Conservation (phyloP, 805 yeast species). For the Zygoascus biomembranicola region DNA sequence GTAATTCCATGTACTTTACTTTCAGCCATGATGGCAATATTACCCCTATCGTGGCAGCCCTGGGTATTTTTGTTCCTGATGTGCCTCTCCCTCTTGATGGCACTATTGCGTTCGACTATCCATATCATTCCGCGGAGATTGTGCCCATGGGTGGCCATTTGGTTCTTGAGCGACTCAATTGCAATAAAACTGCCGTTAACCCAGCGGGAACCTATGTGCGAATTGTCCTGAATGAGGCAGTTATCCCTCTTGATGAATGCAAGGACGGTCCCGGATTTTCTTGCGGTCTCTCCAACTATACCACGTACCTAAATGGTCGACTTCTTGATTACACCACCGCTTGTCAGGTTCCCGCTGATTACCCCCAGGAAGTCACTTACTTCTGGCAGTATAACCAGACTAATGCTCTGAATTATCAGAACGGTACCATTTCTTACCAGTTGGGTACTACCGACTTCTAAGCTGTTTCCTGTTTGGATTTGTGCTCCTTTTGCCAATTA, state of each 20-base stretch:
- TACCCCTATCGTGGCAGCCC: conserved; percentile 40
- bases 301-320: conserved; percentile 5
- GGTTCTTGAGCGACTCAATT: conserved; percentile 41
- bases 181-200: conserved; percentile 29
- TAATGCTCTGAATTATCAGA: conserved; percentile 7
- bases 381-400: conserved; percentile 24
- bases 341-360: conserved; percentile 13
- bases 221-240: conserved; percentile 46
- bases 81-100: conserved; percentile 35
- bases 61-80: conserved; percentile 38
- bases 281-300: conserved; percentile 32
- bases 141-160: conserved; percentile 53
- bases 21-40: conserved; percentile 54
- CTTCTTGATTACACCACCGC: conserved; percentile 8
- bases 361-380: conserved; percentile 22
- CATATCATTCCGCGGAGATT: conserved; percentile 41
- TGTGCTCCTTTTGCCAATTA: too few species aligned
- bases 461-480: background rate
- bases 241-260: conserved; percentile 42
- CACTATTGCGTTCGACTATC: conserved; percentile 36
- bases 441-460: conserved; percentile 1
- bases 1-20: conserved; percentile 34
- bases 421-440: conserved; percentile 7
- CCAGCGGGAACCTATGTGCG: conserved; percentile 34
- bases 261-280: conserved; percentile 47